Evolutionary conservation across 208 protist species (phyloP), one percentile per base, ranked within the genome.

Genomic region (Trypanosoma theileri): DNA sequence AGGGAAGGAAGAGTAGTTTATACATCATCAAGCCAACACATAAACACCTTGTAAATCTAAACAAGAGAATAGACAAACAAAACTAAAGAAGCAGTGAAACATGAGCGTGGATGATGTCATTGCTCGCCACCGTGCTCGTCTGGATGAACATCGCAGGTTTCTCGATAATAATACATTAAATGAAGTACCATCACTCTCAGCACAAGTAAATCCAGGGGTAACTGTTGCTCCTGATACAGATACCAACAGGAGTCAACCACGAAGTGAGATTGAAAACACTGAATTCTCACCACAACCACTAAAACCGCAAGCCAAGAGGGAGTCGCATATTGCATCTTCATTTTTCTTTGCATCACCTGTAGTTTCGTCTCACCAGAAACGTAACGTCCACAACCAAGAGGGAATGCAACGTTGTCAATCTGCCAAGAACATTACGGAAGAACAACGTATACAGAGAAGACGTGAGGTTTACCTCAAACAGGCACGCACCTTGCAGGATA

Each of bases 91-190:
- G 22, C 8, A 4, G 64, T 12, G 19, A 21, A 46, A 46, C 16
- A 69, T 69, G 55, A 51, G 56, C 14, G 66, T 73, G 41, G 74
- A 79, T 17, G 63, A 67, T 54, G 68, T 79, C 1, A 69, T 79
- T 42, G 41, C 66, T 10, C 66, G 62, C 19, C 74, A 79, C 42
- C 51, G 55, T 9, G 54, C 62, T 7, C 66, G 68, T 19, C 63
- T 79, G 19, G 60, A 79, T 16, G 74, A 79, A 45, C 67, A 79
- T 58, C 66, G 74, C 35, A 64, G 70, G 50, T 79, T 75, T 63
- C 68, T 79, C 7, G 59, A 79, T 16, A 61, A n/a, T 17, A 59
- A 52, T 59, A 44, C 44, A 44, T 42, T 64, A 17, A 35, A 1
- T 8, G 28, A 35, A 35, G 4, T 6, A 35, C 28, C 28, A n/a